These are phyloP conservation scores for Acacia pycnantha DNA, from an alignment of 331 rosid genomes.

Conservation along the genomic window DNA sequence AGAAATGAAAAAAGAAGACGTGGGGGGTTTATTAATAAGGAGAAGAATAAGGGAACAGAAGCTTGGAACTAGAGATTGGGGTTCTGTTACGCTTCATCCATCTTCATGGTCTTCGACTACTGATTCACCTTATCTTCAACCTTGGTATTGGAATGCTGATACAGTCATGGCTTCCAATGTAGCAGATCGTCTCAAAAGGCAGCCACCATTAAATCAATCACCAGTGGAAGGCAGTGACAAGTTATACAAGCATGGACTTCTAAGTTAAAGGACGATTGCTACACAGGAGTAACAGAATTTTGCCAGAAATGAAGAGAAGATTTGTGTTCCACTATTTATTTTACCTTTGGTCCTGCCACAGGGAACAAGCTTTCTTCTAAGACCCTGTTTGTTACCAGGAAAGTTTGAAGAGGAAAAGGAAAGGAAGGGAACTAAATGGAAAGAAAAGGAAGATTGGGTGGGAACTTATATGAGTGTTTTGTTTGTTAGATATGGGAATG, in stretches of 20 bases:
- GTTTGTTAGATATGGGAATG: too few relatives aligned
- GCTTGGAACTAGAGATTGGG: constrained; percentile 72
- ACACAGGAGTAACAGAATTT: background rate
- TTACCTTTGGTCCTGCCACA: background rate
- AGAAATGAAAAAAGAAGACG: constrained; percentile 68
- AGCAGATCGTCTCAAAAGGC: constrained; percentile 41
- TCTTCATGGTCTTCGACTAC: constrained; percentile 36
- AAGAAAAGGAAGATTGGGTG: too few relatives aligned
- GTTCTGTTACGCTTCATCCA: constrained; percentile 80
- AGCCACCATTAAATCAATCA: constrained; percentile 50
- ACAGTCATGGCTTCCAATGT: constrained; percentile 47
- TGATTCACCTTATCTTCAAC: constrained; percentile 66
- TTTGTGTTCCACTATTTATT: background rate
- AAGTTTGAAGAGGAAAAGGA: too few relatives aligned
- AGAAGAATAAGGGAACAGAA: constrained; percentile 70
- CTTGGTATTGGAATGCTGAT: constrained; percentile 74
- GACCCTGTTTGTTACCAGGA: too few relatives aligned
- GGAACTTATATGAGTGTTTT: too few relatives aligned
- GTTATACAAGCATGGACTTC: constrained; percentile 62
- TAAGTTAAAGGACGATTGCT: constrained; percentile 25
- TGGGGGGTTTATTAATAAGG: constrained; percentile 67
- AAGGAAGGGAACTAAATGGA: too few relatives aligned
- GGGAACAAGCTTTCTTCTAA: background rate
- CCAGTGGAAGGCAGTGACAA: constrained; percentile 80
- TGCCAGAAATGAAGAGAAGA: background rate